Evolutionary conservation across 192 early-diverging fungal species (phyloP).

Genomic region (Coemansia asiatica): DNA sequence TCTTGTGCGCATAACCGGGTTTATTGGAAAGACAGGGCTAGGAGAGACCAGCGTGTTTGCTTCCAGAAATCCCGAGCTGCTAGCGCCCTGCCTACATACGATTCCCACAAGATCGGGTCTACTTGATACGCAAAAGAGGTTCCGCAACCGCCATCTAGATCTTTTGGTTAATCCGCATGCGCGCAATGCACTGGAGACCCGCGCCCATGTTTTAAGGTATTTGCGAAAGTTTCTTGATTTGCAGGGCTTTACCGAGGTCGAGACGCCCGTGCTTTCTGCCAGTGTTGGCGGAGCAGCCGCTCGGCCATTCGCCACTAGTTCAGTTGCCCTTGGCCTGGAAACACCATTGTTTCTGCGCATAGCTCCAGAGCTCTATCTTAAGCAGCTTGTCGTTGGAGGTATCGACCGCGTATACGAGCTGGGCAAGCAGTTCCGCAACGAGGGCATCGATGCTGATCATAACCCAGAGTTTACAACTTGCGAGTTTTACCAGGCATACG

Average conservation of each 20-base stretch:
- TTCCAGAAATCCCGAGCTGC: constrained; percentile 49
- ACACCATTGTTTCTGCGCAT: constrained; percentile 92
- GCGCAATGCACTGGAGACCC: constrained; percentile 56
- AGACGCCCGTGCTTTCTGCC: constrained; percentile 99
- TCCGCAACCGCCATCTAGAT: constrained; percentile 72
- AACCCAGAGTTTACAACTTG: constrained; percentile 99
- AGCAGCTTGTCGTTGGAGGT: constrained; percentile 97
- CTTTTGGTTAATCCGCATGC: constrained; percentile 66
- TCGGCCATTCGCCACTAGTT: constrained; percentile 97
- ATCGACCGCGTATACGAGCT: constrained; percentile 99
- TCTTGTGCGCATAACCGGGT: constrained; percentile 63
- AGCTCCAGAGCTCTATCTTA: constrained; percentile 96
- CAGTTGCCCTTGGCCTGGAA: constrained; percentile 98
- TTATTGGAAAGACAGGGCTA: constrained; percentile 67
- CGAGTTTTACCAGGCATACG: constrained; percentile 99
- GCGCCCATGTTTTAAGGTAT: constrained; percentile 61
- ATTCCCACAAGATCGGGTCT: constrained; percentile 65
- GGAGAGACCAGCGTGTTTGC: constrained; percentile 72
- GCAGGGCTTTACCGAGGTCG: constrained; percentile 94
- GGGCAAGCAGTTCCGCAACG: constrained; percentile 99
- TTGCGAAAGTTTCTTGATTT: constrained; percentile 66
- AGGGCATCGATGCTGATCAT: constrained; percentile 97
- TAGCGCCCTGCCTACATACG: constrained; percentile 68
- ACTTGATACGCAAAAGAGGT: constrained; percentile 67
- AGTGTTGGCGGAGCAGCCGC: constrained; percentile 97